Percentiles rank a stretch among this genome's conserved stretches.
phyloP scores from a whole-genome alignment of 2,329 filamentous ascomycete genomes.

The Cercospora nicotianae region DNA sequence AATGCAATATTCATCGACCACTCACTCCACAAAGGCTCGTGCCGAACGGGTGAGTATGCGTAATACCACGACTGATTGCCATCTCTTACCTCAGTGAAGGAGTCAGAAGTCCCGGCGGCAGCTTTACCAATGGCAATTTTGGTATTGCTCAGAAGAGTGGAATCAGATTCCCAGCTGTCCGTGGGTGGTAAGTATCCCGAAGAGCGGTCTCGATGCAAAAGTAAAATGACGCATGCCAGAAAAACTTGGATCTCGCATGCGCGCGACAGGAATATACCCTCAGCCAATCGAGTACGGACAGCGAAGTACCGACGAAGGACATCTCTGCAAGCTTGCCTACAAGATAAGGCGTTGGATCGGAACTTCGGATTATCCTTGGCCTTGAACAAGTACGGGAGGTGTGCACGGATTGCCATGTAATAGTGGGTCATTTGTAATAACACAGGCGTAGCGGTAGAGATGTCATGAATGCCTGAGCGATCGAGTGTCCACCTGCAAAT shows the following conservation, averaged over 20 bases:
- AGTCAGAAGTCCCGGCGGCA: background rate
- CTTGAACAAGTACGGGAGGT: background rate
- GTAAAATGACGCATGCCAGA: background rate
- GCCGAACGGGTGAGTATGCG: too few relatives aligned
- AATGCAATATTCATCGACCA: background rate
- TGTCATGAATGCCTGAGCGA: background rate
- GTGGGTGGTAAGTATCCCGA: background rate
- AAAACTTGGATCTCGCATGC: background rate
- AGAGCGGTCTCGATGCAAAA: background rate
- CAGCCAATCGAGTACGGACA: background rate
- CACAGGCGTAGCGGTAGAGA: background rate
- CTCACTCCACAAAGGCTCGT: background rate
- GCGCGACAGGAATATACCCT: background rate
- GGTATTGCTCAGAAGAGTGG: background rate
- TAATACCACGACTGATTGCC: background rate
- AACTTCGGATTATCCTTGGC: background rate
- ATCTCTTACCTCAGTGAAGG: background rate
- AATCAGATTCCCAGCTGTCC: background rate
- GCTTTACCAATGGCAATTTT: background rate
- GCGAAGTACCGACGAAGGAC: background rate
- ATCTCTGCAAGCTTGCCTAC: background rate
- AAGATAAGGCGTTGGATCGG: background rate
- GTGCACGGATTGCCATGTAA: background rate
- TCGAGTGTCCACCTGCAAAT: background rate
- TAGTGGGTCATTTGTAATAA: background rate